Percentiles rank a stretch among this genome's conserved stretches.
Evolutionary conservation across 164 flowering plant species (phyloP).

Genomic region (Chloranthus sessilifolius): DNA sequence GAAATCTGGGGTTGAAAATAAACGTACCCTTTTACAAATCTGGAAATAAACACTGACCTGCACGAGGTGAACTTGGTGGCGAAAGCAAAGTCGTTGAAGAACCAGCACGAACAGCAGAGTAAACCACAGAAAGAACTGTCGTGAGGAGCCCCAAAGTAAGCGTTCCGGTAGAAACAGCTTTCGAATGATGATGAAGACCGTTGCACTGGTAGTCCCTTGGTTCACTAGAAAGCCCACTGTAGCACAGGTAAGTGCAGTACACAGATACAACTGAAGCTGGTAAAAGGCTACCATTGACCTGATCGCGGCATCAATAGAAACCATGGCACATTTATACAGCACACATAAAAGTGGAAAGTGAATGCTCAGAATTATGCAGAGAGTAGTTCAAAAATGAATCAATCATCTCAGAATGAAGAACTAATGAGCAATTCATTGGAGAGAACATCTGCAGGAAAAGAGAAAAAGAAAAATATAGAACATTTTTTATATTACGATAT

Average conservation of each 20-base stretch:
- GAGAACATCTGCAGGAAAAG: too few relatives aligned
- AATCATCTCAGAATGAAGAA: too few relatives aligned
- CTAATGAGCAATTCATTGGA: too few relatives aligned
- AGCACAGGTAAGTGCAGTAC: constrained; percentile 89
- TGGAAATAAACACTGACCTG: constrained; percentile 66
- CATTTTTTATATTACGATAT: too few relatives aligned
- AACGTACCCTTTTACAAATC: too few relatives aligned
- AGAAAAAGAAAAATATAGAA: too few relatives aligned
- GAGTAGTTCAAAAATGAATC: too few relatives aligned
- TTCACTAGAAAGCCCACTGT: constrained; percentile 86
- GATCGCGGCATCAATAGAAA: constrained; percentile 18
- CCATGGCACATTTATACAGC: too few relatives aligned
- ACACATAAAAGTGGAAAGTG: too few relatives aligned
- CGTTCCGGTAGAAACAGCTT: constrained; percentile 72
- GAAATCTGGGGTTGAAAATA: too few relatives aligned
- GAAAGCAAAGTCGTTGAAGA: constrained; percentile 82
- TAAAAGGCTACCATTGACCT: constrained; percentile 84
- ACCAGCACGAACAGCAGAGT: constrained; percentile 97
- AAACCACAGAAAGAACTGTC: constrained; percentile 80
- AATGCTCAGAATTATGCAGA: too few relatives aligned
- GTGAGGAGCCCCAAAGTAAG: constrained; percentile 71
- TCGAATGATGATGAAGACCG: constrained; percentile 82
- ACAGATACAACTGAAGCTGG: constrained; percentile 81
- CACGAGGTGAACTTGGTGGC: constrained; percentile 81
- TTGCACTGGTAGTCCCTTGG: constrained; percentile 90